phyloP scores from a whole-genome alignment of 2,329 filamentous ascomycete species.

The Arthrobotrys megalospora region DNA sequence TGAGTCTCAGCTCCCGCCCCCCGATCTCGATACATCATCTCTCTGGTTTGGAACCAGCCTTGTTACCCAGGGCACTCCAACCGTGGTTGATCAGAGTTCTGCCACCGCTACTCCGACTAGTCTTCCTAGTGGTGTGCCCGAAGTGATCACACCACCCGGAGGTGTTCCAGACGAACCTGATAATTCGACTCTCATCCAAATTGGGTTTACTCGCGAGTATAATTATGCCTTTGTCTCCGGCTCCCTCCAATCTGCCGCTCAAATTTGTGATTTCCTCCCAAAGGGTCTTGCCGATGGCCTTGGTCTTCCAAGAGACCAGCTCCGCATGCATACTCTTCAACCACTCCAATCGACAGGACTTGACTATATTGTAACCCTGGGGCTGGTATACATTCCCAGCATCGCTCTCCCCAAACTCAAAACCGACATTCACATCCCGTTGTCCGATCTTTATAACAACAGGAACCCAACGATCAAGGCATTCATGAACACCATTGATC shows the following conservation, averaged over 20 bases:
- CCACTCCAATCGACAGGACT: constrained; percentile 81
- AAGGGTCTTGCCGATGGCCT: constrained; percentile 79
- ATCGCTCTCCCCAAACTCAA: constrained; percentile 78
- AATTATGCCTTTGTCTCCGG: constrained; percentile 87
- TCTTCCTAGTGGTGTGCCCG: constrained; percentile 79
- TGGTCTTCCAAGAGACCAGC: constrained; percentile 69
- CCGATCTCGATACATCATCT: constrained; percentile 74
- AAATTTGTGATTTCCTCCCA: constrained; percentile 87
- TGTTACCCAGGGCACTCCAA: constrained; percentile 63
- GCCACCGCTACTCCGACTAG: constrained; percentile 70
- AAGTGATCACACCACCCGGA: constrained; percentile 80
- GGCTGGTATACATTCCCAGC: constrained; percentile 81
- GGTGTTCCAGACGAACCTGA: constrained; percentile 73
- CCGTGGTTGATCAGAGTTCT: constrained; percentile 67
- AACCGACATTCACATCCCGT: constrained; percentile 79
- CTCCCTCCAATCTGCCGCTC: constrained; percentile 80
- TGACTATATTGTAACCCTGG: constrained; percentile 86
- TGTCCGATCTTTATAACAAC: constrained; percentile 82
- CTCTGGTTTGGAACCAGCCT: constrained; percentile 63
- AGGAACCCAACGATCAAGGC: constrained; percentile 76
- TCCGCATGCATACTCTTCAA: constrained; percentile 79
- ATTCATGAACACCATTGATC: constrained; percentile 86
- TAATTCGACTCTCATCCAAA: constrained; percentile 81
- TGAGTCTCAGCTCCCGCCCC: constrained; percentile 73
- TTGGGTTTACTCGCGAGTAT: constrained; percentile 84